Percentiles rank a stretch among this genome's conserved stretches.
phyloP scores from a whole-genome alignment of 2,329 filamentous ascomycete species.

The Exophiala spinifera region DNA sequence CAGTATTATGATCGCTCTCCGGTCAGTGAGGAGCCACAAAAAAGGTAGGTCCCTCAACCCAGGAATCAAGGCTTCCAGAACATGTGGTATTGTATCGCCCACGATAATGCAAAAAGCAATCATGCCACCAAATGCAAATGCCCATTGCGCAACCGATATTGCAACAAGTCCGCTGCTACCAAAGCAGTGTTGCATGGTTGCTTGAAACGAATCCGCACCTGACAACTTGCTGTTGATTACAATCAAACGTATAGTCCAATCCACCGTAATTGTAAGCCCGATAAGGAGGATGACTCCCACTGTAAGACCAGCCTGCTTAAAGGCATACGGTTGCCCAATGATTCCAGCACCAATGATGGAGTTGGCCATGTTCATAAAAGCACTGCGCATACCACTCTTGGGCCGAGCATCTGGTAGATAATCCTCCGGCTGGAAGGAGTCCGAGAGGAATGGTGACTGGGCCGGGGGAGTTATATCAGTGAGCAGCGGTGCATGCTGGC shows the following conservation, averaged over 20 bases:
- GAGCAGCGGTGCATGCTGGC: conserved; percentile 65
- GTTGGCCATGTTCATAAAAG: conserved; percentile 99
- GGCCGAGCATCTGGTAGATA: conserved; percentile 64
- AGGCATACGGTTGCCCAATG: conserved; percentile 89
- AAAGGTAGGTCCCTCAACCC: conserved; percentile 69
- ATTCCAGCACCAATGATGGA: conserved; percentile 82
- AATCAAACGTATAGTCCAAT: conserved; percentile 97
- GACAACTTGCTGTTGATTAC: conserved; percentile 97
- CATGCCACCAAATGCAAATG: conserved; percentile 98
- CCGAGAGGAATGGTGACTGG: conserved; percentile 61
- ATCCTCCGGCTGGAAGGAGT: conserved; percentile 56
- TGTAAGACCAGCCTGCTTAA: conserved; percentile 82
- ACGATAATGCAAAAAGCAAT: conserved; percentile 97
- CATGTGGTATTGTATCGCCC: conserved; percentile 91
- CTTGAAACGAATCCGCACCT: conserved; percentile 89
- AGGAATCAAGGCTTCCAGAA: conserved; percentile 79
- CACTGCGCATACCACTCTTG: conserved; percentile 78
- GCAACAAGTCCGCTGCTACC: conserved; percentile 82
- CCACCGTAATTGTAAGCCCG: conserved; percentile 75
- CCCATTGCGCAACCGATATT: conserved; percentile 90
- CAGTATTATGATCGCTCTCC: conserved; percentile 80
- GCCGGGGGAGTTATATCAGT: conserved; percentile 81
- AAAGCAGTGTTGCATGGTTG: conserved; percentile 94
- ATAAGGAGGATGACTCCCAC: conserved; percentile 77
- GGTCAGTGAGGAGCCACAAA: conserved; percentile 75